Base-by-base conservation (phyloP, 106 monocot species). In the Acorus gramineus region DNA sequence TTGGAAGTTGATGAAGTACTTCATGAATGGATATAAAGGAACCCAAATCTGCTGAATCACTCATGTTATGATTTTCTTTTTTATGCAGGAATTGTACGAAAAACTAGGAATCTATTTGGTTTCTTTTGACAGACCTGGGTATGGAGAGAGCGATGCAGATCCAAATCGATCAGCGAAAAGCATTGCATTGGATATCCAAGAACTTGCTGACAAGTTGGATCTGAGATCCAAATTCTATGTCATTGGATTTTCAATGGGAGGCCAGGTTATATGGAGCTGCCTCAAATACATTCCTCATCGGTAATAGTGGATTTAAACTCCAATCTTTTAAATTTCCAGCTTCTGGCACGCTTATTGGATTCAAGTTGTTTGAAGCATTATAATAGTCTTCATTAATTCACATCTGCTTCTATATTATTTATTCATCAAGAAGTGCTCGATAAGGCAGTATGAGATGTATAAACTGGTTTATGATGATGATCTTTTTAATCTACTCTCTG, bases 71-170 rank as follows among this genome's bases (percentile, higher is more conserved):
- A 28, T 28, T n/a, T n/a, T n/a, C 28, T 28, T 28, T 28, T 28
- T 28, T 28, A 69, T 71, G 64, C 67, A 93, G 93, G 85, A 81
- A 50, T 14, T 93, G 42, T 43, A 69, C 11, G 77, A 83, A 71
- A 83, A 83, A 55, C 53, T 86, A 5, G 85, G 80, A 6, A 71
- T 93, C 49, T 93, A 74, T 59, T 42, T 86, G 49, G 8, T 93
- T 3, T 75, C 82, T 42, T 93, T 89, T 65, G 93, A 93, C 62
- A 80, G 89, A 65, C 52, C 93, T 56, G 93, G 93, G n/a, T 93
- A 93, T 68, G 93, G 93, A 67, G 93, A 93, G 80, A 93, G 89
- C 64, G 93, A 93, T 77, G 89, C 93, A 9, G 53, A 93, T 66
- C 78, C 83, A 3, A 72, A 68, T 52, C 80, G 69, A 74, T 69